Evolutionary conservation across 2,329 filamentous ascomycete genomes (phyloP).

Genomic region (Delphinella strobiligena): DNA sequence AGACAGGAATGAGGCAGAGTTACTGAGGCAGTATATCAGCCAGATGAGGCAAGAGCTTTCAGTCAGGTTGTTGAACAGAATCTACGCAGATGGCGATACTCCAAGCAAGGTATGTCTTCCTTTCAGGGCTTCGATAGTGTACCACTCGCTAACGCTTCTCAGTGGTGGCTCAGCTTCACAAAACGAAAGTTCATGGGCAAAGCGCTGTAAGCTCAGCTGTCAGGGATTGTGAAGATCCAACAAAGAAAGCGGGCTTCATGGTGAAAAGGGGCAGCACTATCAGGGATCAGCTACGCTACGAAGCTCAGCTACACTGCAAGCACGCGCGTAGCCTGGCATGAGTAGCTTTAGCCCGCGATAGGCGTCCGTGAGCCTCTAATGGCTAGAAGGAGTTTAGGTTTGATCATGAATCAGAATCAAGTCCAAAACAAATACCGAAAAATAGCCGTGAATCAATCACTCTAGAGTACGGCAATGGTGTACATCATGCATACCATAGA

Average conservation of each 20-base stretch:
- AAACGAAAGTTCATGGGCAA: conserved; percentile 99
- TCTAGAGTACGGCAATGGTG: no score
- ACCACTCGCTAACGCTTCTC: conserved; percentile 30
- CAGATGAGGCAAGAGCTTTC: conserved; percentile 92
- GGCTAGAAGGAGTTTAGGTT: no score
- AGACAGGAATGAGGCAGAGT: conserved; percentile 81
- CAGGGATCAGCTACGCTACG: no score
- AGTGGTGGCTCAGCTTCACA: conserved; percentile 98
- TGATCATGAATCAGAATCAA: no score
- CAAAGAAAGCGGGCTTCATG: not conserved
- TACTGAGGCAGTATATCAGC: conserved; percentile 74
- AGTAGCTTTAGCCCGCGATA: no score
- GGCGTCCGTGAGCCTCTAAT: no score
- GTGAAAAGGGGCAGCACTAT: no score
- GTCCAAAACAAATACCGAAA: no score
- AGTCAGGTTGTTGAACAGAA: conserved; percentile 64
- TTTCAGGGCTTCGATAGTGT: not conserved
- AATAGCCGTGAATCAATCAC: no score
- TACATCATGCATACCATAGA: no score
- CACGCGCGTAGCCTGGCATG: no score
- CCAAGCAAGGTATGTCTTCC: conserved; percentile 49
- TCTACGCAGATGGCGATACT: conserved; percentile 64
- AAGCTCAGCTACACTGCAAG: no score
- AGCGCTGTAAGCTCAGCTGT: conserved; percentile 25
- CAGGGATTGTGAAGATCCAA: not conserved